Base-by-base conservation (phyloP, 2,329 filamentous ascomycete genomes). In the Akanthomyces muscarius region DNA sequence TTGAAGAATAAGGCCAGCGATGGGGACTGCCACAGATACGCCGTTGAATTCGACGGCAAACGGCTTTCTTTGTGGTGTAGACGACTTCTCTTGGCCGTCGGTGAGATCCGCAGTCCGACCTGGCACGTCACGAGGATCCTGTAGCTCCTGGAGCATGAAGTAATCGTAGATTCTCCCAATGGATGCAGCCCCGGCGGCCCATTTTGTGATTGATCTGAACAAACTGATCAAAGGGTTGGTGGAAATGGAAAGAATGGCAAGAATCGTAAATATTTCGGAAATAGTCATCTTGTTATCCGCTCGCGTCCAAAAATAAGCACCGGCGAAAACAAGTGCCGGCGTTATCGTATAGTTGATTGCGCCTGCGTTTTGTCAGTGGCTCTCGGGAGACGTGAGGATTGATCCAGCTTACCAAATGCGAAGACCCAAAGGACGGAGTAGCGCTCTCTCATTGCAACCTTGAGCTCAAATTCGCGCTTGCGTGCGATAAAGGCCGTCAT, bases 291-390 rank as follows among this genome's bases (percentile, higher is more conserved):
- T 21, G 5, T 56, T n/a, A 1, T 38, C 33, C 2, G 28, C 36
- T 33, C 53, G 52, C 1, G 61, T 56, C 51, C 52, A 57, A 23
- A 56, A 62, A 11, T 48, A 50, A 7, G 47, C 61, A 1, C 61
- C 61, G 16, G 44, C 44, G 14, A 62, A 30, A 0, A 62, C 53
- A 7, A 62, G n/a, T n/a, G 44, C 61, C 5, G 61, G 61, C 2
- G 25, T 51, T 6, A 57, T 33, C 5, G 52, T 44, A 11, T 21
- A 45, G 14, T 45, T 61, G 14, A 53, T 52, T 36, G 58, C 58
- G n/a, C n/a, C n/a, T n/a, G n/a, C n/a, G n/a, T n/a, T n/a, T n/a
- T n/a, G n/a, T n/a, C n/a, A n/a, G n/a, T n/a, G n/a, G n/a, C n/a
- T n/a, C n/a, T n/a, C n/a, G n/a, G n/a, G n/a, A n/a, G n/a, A n/a